These are phyloP conservation scores for Ailanthus altissimus DNA, from an alignment of 345 rosid genomes.

Conservation along the genomic window DNA sequence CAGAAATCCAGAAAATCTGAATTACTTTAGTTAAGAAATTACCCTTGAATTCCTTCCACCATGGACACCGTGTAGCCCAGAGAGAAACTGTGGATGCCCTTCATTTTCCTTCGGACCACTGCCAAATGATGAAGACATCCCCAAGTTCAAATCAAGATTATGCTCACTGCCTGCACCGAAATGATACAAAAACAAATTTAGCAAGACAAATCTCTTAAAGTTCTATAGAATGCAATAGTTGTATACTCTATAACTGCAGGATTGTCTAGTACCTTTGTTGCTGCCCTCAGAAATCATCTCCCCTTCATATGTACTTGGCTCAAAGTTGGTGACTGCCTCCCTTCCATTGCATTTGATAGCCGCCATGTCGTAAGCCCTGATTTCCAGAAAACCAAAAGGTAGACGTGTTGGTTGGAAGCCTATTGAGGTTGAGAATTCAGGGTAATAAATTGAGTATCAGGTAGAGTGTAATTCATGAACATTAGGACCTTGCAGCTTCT, in stretches of 20 bases:
- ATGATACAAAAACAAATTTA: constrained; percentile 18
- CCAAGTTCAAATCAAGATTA: constrained; percentile 81
- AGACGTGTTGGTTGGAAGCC: constrained; percentile 49
- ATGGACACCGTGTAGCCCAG: constrained; percentile 34
- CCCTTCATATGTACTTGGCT: constrained; percentile 67
- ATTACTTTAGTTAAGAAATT: constrained; percentile 9
- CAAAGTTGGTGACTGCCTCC: constrained; percentile 95
- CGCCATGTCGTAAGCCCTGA: constrained; percentile 98
- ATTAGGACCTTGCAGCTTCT: constrained; percentile 98
- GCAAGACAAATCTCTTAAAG: constrained; percentile 8
- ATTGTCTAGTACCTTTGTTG: constrained; percentile 51
- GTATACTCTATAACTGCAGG: background rate
- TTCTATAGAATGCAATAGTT: background rate
- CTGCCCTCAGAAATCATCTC: constrained; percentile 48
- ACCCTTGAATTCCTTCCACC: constrained; percentile 56
- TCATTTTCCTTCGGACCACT: constrained; percentile 50
- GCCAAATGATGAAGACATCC: constrained; percentile 62
- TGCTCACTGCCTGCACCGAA: constrained; percentile 38
- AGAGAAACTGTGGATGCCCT: constrained; percentile 40
- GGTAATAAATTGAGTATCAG: constrained; percentile 48
- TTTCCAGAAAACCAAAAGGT: constrained; percentile 61
- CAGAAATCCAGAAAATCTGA: constrained; percentile 12
- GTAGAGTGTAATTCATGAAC: constrained; percentile 61
- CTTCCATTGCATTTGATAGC: constrained; percentile 84
- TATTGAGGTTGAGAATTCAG: constrained; percentile 50